Evolutionary conservation across 2,329 filamentous ascomycete genomes (phyloP), one percentile per base, ranked within the genome.

Genomic region (Lojkania enalia): DNA sequence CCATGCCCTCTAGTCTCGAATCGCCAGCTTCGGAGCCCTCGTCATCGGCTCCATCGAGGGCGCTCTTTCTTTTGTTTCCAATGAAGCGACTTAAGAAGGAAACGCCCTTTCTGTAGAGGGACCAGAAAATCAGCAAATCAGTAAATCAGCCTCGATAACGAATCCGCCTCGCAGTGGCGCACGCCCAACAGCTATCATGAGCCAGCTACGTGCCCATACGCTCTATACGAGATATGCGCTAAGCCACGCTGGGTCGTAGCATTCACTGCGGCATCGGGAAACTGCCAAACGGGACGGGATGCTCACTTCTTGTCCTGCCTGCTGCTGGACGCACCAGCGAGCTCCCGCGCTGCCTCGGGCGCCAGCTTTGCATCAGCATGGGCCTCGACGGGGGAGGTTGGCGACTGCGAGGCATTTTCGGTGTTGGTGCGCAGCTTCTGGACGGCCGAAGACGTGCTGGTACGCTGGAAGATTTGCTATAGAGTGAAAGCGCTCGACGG

Each of bases 41-140:
- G 54, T 84, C 82, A 39, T 77, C 76, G 32, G 61, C 54, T 41
- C 69, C 72, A 42, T 72, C 72, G 44, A 70, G 66, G 20, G 79
- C 74, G 13, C 61, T 82, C 64, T 87, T 90, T 71, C 87, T 95
- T 74, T 90, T 90, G 48, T 78, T 79, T 25, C 84, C 82, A 60
- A 88, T 87, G 69, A 97, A 84, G 42, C 90, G 87, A 69, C 90
- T 95, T 20, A 99, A 81, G 66, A 99, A 96, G 12, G 90, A 96
- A 14, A 87, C 83, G 20, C 88, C 86, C 74, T 96, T 96, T 70
- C 87, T 95, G 60, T 35, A 35, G 20, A n/a, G n/a, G n/a, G n/a
- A n/a, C n/a, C n/a, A n/a, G n/a, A n/a, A n/a, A n/a, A 31, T 35
- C 35, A n/a, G 25, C 38, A 44, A 40, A 50, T 60, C 41, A 60